Conservation (phyloP, 257 asterid genomes). For the Pogostemon cablin region DNA sequence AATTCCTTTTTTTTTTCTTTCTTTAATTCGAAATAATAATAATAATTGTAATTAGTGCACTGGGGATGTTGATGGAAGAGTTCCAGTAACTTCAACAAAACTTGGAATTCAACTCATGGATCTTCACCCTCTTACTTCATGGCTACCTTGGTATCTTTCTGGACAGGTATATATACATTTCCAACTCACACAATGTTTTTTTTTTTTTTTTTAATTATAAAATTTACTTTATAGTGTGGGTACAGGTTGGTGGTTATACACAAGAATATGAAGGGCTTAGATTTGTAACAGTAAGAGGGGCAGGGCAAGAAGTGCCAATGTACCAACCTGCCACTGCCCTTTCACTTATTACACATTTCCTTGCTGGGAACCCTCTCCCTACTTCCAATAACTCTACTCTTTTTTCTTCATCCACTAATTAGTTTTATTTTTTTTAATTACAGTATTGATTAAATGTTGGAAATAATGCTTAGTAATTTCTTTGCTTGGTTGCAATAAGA, state of each 20-base stretch:
- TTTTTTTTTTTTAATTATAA: background rate
- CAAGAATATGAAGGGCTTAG: conserved; percentile 51
- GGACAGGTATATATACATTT: conserved; percentile 49
- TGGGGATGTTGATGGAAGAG: conserved; percentile 76
- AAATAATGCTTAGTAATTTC: background rate
- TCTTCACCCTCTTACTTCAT: conserved; percentile 37
- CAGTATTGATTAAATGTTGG: background rate
- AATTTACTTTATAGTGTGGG: no score
- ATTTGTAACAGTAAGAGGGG: conserved; percentile 70
- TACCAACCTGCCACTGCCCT: conserved; percentile 65
- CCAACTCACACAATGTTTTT: background rate
- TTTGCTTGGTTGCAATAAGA: background rate
- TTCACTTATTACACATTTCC: conserved; percentile 51
- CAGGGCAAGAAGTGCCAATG: conserved; percentile 87
- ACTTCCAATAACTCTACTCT: conserved; percentile 13
- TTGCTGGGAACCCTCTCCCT: conserved; percentile 51
- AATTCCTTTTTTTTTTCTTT: background rate
- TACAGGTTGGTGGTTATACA: conserved; percentile 67
- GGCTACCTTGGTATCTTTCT: conserved; percentile 67
- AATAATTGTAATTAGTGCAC: conserved; percentile 39
- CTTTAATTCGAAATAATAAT: background rate
- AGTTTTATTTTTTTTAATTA: background rate
- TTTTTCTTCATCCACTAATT: background rate
- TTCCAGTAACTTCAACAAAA: conserved; percentile 72
- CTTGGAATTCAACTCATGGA: conserved; percentile 54